Evolutionary conservation across 2,329 filamentous ascomycete genomes (phyloP).

Genomic region (Pestalotiopsis sp.): DNA sequence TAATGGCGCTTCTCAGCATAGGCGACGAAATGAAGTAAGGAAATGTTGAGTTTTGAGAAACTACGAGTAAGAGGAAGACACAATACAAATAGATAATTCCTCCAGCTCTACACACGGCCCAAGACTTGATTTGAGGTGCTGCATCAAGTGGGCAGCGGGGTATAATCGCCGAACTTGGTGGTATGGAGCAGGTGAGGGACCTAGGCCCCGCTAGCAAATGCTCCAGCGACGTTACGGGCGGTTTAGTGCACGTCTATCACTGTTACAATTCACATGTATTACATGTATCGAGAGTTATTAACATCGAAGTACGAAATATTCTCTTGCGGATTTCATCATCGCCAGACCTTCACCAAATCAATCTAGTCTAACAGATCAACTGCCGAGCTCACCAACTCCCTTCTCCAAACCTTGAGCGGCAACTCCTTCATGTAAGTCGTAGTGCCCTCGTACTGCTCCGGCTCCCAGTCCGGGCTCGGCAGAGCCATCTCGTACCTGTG

Average conservation of each 20-base stretch:
- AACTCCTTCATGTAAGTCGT: constrained; percentile 26
- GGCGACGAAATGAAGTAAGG: too few species aligned
- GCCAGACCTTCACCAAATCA: neutral
- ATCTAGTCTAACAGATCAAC: neutral
- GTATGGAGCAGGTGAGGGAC: neutral
- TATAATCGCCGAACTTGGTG: neutral
- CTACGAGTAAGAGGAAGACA: too few species aligned
- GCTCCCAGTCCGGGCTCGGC: constrained; percentile 22
- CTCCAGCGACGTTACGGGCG: neutral
- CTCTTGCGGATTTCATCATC: neutral
- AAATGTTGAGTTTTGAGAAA: too few species aligned
- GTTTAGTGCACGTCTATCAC: neutral
- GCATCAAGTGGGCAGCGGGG: neutral
- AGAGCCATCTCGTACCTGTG: constrained; percentile 45
- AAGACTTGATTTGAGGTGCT: neutral
- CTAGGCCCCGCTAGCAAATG: neutral
- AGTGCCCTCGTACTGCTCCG: constrained; percentile 28
- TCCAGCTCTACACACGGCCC: neutral
- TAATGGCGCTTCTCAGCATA: too few species aligned
- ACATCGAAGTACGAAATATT: neutral
- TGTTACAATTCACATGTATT: neutral
- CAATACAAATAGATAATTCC: too few species aligned
- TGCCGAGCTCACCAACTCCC: neutral
- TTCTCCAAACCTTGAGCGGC: constrained; percentile 30
- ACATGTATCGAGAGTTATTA: neutral